Evolutionary conservation across 257 asterid genomes (phyloP).

Genomic region (Lycium barbarum): DNA sequence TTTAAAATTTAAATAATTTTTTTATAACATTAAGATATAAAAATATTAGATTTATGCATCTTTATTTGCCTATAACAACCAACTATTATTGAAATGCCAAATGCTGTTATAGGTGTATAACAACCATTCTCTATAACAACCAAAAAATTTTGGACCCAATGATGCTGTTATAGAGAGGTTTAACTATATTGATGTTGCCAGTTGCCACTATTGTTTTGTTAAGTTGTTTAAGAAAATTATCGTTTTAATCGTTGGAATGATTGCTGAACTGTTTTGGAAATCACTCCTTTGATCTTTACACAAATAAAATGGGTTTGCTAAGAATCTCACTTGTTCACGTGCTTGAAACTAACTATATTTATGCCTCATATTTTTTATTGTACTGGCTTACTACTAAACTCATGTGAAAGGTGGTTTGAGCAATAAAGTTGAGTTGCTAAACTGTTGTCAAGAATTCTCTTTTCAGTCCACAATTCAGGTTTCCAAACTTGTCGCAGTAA

Average conservation of each 20-base stretch:
- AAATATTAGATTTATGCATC: too few species aligned
- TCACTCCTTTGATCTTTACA: neutral
- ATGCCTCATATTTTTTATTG: neutral
- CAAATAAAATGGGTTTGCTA: neutral
- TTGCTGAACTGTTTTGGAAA: neutral
- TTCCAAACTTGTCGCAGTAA: constrained; percentile 4
- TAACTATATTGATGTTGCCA: neutral
- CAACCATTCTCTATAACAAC: too few species aligned
- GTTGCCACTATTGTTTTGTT: neutral
- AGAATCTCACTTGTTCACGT: neutral
- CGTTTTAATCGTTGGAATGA: neutral
- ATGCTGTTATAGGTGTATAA: too few species aligned
- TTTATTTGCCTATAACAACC: too few species aligned
- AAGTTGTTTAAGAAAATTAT: neutral
- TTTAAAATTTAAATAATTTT: too few species aligned
- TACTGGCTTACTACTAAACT: neutral
- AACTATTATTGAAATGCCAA: too few species aligned
- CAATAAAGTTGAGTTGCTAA: constrained; percentile 8
- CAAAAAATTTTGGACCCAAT: too few species aligned
- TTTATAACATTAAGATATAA: too few species aligned
- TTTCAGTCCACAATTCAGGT: neutral
- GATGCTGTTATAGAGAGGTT: too few species aligned
- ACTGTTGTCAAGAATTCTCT: constrained; percentile 16
- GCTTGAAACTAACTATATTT: neutral
- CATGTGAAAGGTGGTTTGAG: neutral